These are phyloP conservation scores for Colletotrichum truncatum DNA, from an alignment of 2,329 filamentous ascomycete species.

Conservation along the genomic window DNA sequence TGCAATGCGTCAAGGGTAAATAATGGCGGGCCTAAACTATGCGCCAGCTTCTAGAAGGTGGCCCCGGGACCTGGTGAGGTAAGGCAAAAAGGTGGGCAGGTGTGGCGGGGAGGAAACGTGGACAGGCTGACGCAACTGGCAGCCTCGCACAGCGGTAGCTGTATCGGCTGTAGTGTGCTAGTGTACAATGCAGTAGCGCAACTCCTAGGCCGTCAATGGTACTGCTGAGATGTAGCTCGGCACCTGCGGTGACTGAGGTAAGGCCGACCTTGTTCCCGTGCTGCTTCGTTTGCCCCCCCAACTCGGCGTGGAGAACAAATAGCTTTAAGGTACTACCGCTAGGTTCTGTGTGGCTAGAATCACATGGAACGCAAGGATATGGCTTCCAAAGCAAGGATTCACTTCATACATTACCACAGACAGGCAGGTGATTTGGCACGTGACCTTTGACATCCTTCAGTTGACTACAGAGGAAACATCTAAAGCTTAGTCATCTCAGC, in stretches of 20 bases:
- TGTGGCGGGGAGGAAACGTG: conserved; percentile 22
- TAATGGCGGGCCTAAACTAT: conserved; percentile 2
- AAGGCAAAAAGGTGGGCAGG: conserved; percentile 12
- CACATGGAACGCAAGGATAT: conserved; percentile 27
- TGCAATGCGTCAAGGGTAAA: conserved; percentile 12
- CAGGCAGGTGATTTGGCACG: background rate
- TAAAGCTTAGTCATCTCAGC: background rate
- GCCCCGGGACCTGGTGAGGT: background rate
- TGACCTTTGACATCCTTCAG: background rate
- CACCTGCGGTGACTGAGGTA: background rate
- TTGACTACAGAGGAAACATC: background rate
- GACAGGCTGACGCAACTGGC: conserved; percentile 27
- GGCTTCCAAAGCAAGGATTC: background rate
- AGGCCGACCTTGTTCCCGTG: background rate
- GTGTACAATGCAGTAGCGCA: too few species aligned
- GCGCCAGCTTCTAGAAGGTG: conserved; percentile 13
- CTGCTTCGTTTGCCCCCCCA: background rate
- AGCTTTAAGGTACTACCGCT: background rate
- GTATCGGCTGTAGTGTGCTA: too few species aligned
- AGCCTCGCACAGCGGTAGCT: conserved; percentile 19
- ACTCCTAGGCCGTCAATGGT: too few species aligned
- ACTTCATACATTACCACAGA: background rate
- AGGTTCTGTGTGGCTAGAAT: conserved; percentile 5
- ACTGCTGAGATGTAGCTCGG: background rate
- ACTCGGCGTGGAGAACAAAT: conserved; percentile 5